Percentiles rank a stretch among this genome's conserved stretches.
Evolutionary conservation across 768 basidiomycete genomes (phyloP).

Genomic region (Podaxis sp.): DNA sequence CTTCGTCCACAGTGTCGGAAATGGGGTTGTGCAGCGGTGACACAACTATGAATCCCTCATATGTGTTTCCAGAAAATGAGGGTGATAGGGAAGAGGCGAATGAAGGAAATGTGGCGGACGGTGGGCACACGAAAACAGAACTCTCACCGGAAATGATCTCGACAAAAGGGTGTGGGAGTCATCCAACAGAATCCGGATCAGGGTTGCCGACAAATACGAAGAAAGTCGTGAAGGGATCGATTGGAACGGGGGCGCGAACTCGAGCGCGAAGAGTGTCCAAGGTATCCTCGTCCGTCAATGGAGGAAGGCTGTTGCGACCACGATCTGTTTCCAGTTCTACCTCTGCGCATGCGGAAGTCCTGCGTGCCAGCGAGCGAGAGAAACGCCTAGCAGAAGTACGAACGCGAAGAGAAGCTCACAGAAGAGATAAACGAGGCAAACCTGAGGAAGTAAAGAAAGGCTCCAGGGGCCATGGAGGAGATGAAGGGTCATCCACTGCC

Average conservation of each 20-base stretch:
- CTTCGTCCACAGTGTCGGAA: neutral
- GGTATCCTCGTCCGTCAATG: conserved; percentile 2
- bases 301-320: neutral
- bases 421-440: neutral
- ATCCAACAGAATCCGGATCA: neutral
- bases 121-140: neutral
- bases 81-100: conserved; percentile 6
- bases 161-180: neutral
- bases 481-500: neutral
- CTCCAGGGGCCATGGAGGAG: neutral
- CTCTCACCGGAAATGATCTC: neutral
- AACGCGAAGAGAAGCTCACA: neutral
- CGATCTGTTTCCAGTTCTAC: conserved; percentile 5
- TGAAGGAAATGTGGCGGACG: neutral
- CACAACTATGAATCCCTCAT: neutral
- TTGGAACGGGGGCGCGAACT: conserved; percentile 4
- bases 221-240: conserved; percentile 8
- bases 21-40: neutral
- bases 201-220: conserved; percentile 3
- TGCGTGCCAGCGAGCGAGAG: conserved; percentile 10
- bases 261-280: conserved; percentile 2
- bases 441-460: neutral
- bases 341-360: neutral
- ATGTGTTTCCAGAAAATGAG: conserved; percentile 2
- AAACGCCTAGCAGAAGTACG: conserved; percentile 3